Conservation (phyloP, 768 basidiomycete species). For the Lactarius sp. region DNA sequence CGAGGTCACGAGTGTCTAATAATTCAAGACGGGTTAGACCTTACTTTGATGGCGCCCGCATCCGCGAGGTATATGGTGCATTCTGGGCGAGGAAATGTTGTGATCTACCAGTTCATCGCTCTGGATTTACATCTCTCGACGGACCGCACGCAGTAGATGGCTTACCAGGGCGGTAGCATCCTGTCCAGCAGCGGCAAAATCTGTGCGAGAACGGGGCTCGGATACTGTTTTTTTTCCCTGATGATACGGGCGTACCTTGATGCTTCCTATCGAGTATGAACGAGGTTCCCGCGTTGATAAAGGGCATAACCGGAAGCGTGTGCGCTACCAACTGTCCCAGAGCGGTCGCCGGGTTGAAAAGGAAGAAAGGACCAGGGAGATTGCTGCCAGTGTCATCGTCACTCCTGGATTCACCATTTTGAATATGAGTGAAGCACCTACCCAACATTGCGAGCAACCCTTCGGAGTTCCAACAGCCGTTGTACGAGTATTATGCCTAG, state of each 20-base stretch:
- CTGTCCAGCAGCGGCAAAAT: slow-evolving; percentile 10
- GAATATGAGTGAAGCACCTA: background rate
- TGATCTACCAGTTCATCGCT: background rate
- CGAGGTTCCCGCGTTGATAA: background rate
- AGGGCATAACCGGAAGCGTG: background rate
- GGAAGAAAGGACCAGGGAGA: slow-evolving; percentile 5
- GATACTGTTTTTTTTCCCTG: too few species aligned
- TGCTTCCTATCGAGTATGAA: background rate
- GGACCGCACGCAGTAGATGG: background rate
- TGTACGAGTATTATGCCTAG: background rate
- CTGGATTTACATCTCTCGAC: background rate
- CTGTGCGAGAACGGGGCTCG: background rate
- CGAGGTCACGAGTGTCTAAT: background rate
- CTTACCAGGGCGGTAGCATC: slow-evolving; percentile 12
- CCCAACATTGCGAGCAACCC: background rate
- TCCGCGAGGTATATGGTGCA: slow-evolving; percentile 14
- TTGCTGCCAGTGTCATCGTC: background rate
- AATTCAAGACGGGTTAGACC: background rate
- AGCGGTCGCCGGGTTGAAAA: background rate
- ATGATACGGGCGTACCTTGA: background rate
- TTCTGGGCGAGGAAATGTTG: background rate
- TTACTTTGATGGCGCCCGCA: slow-evolving; percentile 16
- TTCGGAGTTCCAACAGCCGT: slow-evolving; percentile 6
- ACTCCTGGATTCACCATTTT: background rate
- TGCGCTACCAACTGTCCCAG: background rate